Base-by-base conservation (phyloP, 306 rosid genomes). In the Dryas alaskensis region DNA sequence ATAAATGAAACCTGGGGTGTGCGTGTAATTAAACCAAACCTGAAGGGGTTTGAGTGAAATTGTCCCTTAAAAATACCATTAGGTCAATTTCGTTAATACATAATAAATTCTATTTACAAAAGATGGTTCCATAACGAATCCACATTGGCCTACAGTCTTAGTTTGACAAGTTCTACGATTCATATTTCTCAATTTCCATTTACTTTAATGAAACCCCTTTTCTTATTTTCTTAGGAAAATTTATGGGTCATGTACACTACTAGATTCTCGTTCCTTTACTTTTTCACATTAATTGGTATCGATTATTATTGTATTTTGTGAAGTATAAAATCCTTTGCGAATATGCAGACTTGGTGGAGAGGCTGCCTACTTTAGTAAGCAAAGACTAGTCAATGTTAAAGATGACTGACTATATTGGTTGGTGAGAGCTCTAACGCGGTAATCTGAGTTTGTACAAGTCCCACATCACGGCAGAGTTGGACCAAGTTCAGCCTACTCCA, bases 381-480 rank as follows among this genome's bases (percentile, higher is more conserved):
- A 10, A 22, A 3, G 52, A 70, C 65, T 4, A 19, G 74, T 43
- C 65, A 43, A 19, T 19, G 54, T 16, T 17, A 55, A 53, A 59
- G 64, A 31, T 27, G 8, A 31, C 37, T 31, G 9, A n/a, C 0
- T 43, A 0, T 2, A 31, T 27, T 59, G 10, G 4, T 59, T 27
- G 64, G 64, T 59, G 43, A 59, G 64, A 22, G 12, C 6, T 14
- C 4, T 16, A 48, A 62, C 67, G 48, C 67, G 67, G 13, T 39
- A 62, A 3, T 40, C 7, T 40, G 49, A 39, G 19, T 62, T 14
- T 7, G 12, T 2, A 40, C 27, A 42, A 54, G 81, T 86, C 84
- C 71, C 80, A 65, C 11, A 7, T 76, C 76, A 14, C 85, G 61
- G 86, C 87, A 7, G 57, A 3, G 16, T 25, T 67, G 46, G 69